These are phyloP conservation scores for Sphaerosporella brunnea DNA, from an alignment of 495 filamentous ascomycete genomes.

Conservation along the genomic window DNA sequence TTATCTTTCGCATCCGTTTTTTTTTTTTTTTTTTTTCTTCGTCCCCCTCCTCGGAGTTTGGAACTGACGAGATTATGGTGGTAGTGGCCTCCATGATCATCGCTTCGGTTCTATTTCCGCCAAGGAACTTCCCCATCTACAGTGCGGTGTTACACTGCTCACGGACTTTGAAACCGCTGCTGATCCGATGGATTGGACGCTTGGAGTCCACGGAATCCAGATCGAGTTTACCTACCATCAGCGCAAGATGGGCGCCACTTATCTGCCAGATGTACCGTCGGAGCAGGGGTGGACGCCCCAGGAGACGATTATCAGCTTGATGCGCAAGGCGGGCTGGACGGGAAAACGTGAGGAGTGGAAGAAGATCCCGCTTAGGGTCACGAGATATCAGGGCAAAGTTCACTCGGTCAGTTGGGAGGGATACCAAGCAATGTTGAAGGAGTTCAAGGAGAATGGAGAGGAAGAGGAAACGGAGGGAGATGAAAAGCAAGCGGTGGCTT, in stretches of 20 bases:
- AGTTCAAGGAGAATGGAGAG: constrained; percentile 20
- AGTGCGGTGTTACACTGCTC: constrained; percentile 55
- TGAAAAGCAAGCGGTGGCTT: constrained; percentile 7
- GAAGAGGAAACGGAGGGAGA: constrained; percentile 14
- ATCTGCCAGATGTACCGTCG: constrained; percentile 74
- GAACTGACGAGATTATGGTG: no score
- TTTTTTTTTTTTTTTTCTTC: no score
- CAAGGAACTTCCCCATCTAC: constrained; percentile 48
- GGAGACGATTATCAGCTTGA: constrained; percentile 71
- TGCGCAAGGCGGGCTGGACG: constrained; percentile 85
- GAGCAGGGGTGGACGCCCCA: constrained; percentile 96
- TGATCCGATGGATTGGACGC: constrained; percentile 63
- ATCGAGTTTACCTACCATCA: constrained; percentile 56
- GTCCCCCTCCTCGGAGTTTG: background rate
- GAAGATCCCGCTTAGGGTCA: constrained; percentile 50
- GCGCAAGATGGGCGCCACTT: constrained; percentile 59
- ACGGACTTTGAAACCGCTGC: constrained; percentile 56
- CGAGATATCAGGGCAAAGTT: constrained; percentile 66
- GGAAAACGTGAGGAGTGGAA: constrained; percentile 52
- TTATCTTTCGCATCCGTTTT: no score
- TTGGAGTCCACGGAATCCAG: constrained; percentile 69
- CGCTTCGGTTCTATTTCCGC: constrained; percentile 60
- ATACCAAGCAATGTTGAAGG: constrained; percentile 51
- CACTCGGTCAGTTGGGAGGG: constrained; percentile 49
- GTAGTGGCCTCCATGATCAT: constrained; percentile 64